Conservation (phyloP, 176 grass and related monocot species). For the Avena sativa region DNA sequence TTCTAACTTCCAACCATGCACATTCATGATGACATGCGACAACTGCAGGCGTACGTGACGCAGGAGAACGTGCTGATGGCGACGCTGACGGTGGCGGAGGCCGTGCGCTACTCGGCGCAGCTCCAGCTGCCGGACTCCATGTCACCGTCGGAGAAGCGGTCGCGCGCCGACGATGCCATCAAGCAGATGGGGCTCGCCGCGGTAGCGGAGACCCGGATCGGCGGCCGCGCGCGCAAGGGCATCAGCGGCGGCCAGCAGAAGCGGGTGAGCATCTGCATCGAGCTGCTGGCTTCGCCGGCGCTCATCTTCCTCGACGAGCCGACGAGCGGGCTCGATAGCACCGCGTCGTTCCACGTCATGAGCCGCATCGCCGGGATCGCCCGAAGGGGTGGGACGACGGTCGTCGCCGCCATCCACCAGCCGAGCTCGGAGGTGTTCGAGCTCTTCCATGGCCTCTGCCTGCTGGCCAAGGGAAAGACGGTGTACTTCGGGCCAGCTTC, state of each 20-base stretch:
- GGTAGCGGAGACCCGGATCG: constrained; percentile 25
- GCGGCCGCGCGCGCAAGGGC: constrained; percentile 49
- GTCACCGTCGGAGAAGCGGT: constrained; percentile 9
- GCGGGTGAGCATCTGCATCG: constrained; percentile 52
- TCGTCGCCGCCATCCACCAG: constrained; percentile 67
- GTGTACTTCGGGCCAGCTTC: constrained; percentile 58
- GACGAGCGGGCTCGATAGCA: constrained; percentile 56
- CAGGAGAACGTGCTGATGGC: constrained; percentile 46
- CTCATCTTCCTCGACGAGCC: constrained; percentile 58
- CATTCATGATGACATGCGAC: no score
- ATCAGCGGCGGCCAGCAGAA: constrained; percentile 52
- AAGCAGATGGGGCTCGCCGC: constrained; percentile 42
- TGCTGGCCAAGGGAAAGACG: constrained; percentile 45
- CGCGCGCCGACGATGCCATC: constrained; percentile 41
- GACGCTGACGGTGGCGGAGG: constrained; percentile 47
- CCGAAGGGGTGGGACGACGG: constrained; percentile 24
- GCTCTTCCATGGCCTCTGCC: constrained; percentile 58
- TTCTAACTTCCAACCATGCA: no score
- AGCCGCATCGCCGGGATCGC: constrained; percentile 47
- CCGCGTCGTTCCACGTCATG: constrained; percentile 61
- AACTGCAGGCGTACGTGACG: constrained; percentile 47
- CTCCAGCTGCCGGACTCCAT: constrained; percentile 47
- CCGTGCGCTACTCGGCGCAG: constrained; percentile 45
- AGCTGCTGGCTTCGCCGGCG: constrained; percentile 45
- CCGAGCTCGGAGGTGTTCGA: constrained; percentile 63